A percentile compares a stretch with the other conserved stretches of the same genome.
phyloP scores from a whole-genome alignment of 228 moss, liverwort and hornwort species.

The Sphagnum magellanicum region DNA sequence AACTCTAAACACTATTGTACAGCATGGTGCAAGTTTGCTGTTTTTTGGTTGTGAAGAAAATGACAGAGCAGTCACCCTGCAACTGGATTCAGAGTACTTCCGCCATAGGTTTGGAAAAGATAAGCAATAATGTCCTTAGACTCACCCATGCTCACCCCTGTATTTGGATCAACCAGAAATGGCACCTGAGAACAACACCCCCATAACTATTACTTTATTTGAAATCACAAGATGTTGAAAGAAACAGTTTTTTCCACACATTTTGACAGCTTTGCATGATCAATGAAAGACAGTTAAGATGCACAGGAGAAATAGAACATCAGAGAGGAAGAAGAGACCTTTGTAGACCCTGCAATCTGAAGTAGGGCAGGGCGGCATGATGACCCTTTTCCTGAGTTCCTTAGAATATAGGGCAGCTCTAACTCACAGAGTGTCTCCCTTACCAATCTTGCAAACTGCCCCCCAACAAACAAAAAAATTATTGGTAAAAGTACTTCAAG shows the following conservation, averaged over 20 bases:
- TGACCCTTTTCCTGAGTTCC: constrained; percentile 85
- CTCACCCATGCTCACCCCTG: constrained; percentile 13
- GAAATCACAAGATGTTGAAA: neutral
- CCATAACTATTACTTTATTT: neutral
- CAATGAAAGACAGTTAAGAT: neutral
- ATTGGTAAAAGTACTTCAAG: neutral
- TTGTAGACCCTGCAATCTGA: constrained; percentile 77
- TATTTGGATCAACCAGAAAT: constrained; percentile 40
- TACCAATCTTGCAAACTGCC: constrained; percentile 86
- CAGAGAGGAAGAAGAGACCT: constrained; percentile 25
- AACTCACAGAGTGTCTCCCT: constrained; percentile 90
- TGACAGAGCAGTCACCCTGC: no score
- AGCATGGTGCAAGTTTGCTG: no score
- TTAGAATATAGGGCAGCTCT: constrained; percentile 84
- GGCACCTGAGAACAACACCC: constrained; percentile 18
- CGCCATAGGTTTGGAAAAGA: constrained; percentile 75
- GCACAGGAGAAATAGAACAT: neutral
- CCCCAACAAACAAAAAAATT: constrained; percentile 1
- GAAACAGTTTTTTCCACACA: no score
- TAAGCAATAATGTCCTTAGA: constrained; percentile 32
- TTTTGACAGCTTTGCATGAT: neutral
- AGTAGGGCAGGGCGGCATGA: constrained; percentile 53
- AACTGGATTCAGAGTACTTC: constrained; percentile 6
- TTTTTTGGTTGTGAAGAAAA: no score
- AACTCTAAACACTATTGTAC: no score